Base-by-base conservation (phyloP, 2,329 filamentous ascomycete genomes). In the Berkeleyomyces rouxiae region DNA sequence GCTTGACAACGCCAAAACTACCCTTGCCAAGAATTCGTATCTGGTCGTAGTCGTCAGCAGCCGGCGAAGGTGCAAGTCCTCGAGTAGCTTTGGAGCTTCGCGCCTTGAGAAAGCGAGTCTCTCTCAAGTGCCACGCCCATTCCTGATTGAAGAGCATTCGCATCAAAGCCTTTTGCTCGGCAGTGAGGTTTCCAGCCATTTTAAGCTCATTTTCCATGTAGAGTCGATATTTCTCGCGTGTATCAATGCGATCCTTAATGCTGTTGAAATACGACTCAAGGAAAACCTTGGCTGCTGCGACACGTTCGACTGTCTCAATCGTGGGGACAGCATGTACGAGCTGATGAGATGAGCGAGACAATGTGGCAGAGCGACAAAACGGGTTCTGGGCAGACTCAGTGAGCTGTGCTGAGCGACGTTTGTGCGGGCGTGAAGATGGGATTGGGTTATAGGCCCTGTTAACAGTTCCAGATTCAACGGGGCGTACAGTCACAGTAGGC, bases 1-100 rank as follows among this genome's bases (percentile, higher is more conserved):
- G 78, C 55, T 86, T 82, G 13, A 99, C 93, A 33, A 96, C 85
- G 0, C 93, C 92, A 73, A 97, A 99, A 70, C 91, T 96, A 7
- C 93, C 92, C 71, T 93, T 95, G 0, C 93, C 91, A 4, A 97
- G 78, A 16, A 95, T 79, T 67, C 90, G 88, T 39, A 97, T 74
- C 10, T 85, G 78, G 67, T 96, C 87, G 69, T 92, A 96, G n/a
- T 84, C 7, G 83, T 64, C 10, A 66, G 61, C 23, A 3, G 40
- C 31, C 11, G 63, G 63, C 23, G 61, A 63, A 31, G n/a, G 13
- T 31, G 23, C 23, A 5, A 61, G n/a, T 78, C 70, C 70, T 9
- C 72, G 68, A 16, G 66, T 65, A 58, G 42, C 67, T 59, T 37
- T 75, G 65, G 63, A 64, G 13, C 80, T 82, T 53, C 79, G 82